Percentiles rank a stretch among this genome's conserved stretches.
Evolutionary conservation across 139 green algal species (phyloP).

Genomic region (Marvania coccoides): DNA sequence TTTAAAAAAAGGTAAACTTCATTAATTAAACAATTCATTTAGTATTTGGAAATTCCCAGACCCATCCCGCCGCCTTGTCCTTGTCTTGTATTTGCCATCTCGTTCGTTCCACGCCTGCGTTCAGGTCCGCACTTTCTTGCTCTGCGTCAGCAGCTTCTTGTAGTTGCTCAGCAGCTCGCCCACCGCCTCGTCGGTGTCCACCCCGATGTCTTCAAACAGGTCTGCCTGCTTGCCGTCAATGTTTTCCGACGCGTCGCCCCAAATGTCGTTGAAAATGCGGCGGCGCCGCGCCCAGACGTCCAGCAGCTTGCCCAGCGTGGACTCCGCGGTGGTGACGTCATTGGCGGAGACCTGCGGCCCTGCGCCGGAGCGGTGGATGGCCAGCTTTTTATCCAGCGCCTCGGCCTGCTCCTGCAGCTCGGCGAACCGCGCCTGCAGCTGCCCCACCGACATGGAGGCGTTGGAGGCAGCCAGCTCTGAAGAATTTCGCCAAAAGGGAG

Average conservation of each 20-base stretch:
- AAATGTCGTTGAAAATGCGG: constrained; percentile 59
- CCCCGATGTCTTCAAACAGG: constrained; percentile 74
- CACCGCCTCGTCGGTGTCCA: constrained; percentile 66
- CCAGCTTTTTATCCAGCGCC: constrained; percentile 7
- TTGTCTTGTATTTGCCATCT: too few species aligned
- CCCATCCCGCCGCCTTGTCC: too few species aligned
- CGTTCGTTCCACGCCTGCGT: too few species aligned
- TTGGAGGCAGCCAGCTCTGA: background rate
- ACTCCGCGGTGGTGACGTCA: constrained; percentile 11
- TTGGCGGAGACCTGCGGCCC: constrained; percentile 3
- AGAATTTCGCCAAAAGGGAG: background rate
- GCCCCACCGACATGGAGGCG: constrained; percentile 14
- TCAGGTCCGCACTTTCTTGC: constrained; percentile 8
- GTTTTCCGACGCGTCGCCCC: constrained; percentile 60
- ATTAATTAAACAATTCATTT: too few species aligned
- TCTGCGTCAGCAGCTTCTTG: constrained; percentile 21
- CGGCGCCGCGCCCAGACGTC: constrained; percentile 7
- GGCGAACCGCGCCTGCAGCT: constrained; percentile 19
- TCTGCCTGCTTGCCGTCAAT: constrained; percentile 63
- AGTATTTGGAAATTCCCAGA: too few species aligned
- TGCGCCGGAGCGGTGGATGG: background rate
- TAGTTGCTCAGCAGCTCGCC: constrained; percentile 23
- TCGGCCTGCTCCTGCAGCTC: constrained; percentile 7
- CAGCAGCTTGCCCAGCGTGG: background rate
- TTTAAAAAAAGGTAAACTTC: too few species aligned